Evolutionary conservation across 768 basidiomycete genomes (phyloP).

Genomic region (Hygrophoropsis aurantiaca): DNA sequence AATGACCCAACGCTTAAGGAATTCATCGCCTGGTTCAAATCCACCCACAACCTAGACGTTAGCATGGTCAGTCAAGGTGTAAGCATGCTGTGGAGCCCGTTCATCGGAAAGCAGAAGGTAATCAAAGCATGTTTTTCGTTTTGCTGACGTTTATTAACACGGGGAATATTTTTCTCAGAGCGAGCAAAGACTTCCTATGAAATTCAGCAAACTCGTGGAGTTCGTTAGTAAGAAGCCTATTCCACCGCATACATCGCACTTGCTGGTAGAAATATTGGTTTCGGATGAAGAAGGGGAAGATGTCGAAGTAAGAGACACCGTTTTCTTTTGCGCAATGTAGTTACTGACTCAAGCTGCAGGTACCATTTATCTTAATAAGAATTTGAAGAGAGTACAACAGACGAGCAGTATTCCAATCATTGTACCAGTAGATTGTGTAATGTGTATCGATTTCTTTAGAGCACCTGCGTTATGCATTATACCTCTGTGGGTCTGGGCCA

Average conservation of each 20-base stretch:
- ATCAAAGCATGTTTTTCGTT: constrained; percentile 14
- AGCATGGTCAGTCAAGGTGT: constrained; percentile 97
- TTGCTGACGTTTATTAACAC: background rate
- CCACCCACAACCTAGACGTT: constrained; percentile 81
- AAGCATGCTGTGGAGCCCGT: constrained; percentile 97
- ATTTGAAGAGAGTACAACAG: constrained; percentile 38
- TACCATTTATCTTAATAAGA: constrained; percentile 79
- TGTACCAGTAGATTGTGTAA: constrained; percentile 1
- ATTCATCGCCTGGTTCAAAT: constrained; percentile 81
- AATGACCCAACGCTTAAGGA: constrained; percentile 87
- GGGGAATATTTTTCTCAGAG: constrained; percentile 52
- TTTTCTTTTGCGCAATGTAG: background rate
- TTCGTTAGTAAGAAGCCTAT: constrained; percentile 93
- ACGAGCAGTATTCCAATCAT: background rate
- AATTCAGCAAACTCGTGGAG: constrained; percentile 89
- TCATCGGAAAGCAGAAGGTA: constrained; percentile 92
- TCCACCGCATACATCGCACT: constrained; percentile 75
- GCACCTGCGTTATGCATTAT: no score
- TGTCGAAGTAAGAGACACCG: constrained; percentile 67
- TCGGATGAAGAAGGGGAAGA: constrained; percentile 91
- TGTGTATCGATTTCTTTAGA: no score
- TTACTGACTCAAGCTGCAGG: constrained; percentile 38
- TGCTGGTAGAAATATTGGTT: constrained; percentile 94
- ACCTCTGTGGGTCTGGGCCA: no score
- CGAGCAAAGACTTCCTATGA: constrained; percentile 85